Evolutionary conservation across 2,329 filamentous ascomycete genomes (phyloP).

Genomic region (Penicillium oxalicum): DNA sequence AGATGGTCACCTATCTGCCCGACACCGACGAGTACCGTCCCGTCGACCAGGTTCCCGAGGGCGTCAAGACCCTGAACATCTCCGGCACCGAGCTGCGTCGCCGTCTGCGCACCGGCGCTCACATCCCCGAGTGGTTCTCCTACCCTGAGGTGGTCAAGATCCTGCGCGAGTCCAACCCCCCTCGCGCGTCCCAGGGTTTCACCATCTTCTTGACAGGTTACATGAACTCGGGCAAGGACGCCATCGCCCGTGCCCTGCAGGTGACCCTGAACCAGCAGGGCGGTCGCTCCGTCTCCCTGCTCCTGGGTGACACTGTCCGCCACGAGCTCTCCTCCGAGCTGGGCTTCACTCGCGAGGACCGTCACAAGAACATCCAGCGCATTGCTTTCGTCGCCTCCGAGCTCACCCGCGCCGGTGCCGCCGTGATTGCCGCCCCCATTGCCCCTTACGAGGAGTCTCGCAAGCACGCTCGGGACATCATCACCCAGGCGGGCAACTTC

Average conservation of each 20-base stretch:
- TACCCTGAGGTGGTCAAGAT: slow-evolving; percentile 98
- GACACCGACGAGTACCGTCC: slow-evolving; percentile 96
- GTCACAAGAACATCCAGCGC: slow-evolving; percentile 88
- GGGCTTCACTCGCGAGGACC: slow-evolving; percentile 88
- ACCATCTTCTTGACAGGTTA: slow-evolving; percentile 97
- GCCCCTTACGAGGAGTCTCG: slow-evolving; percentile 82
- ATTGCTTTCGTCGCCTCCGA: slow-evolving; percentile 96
- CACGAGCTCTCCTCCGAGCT: slow-evolving; percentile 89
- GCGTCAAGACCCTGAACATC: slow-evolving; percentile 80
- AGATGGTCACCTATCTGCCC: slow-evolving; percentile 98
- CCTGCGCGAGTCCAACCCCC: slow-evolving; percentile 90
- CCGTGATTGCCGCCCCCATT: slow-evolving; percentile 94
- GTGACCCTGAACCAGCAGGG: slow-evolving; percentile 98
- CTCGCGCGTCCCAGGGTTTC: slow-evolving; percentile 88
- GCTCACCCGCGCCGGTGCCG: slow-evolving; percentile 84
- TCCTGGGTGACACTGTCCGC: slow-evolving; percentile 93
- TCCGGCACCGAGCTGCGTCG: slow-evolving; percentile 85
- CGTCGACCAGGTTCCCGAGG: slow-evolving; percentile 78
- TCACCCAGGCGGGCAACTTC: slow-evolving; percentile 81
- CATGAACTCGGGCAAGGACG: slow-evolving; percentile 94
- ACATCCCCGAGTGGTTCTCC: slow-evolving; percentile 99
- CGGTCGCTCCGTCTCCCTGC: slow-evolving; percentile 85
- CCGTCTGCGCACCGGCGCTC: slow-evolving; percentile 81
- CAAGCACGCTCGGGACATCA: slow-evolving; percentile 69
- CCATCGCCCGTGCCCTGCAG: slow-evolving; percentile 89